Conservation (phyloP, 768 basidiomycete genomes). For the Boletus bicolor region DNA sequence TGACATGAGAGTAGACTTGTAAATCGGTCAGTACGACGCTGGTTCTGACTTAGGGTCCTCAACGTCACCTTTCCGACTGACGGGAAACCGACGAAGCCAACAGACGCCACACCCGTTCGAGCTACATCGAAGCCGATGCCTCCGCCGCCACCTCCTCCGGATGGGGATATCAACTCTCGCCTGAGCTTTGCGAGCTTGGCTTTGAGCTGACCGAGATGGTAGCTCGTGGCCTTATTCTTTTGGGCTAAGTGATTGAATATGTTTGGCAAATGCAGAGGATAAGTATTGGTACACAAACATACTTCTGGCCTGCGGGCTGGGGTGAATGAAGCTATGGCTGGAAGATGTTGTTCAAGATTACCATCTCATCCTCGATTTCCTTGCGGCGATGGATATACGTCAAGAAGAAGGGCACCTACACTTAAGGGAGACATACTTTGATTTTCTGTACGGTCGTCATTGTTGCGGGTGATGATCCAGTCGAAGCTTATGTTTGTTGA, state of each 20-base stretch:
- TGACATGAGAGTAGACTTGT: slow-evolving; percentile 88
- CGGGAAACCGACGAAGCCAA: slow-evolving; percentile 89
- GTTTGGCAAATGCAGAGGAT: slow-evolving; percentile 10
- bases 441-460: slow-evolving; percentile 94
- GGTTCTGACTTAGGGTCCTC: slow-evolving; percentile 4
- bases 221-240: slow-evolving; percentile 95
- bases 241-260: slow-evolving; percentile 55
- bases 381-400: slow-evolving; percentile 28
- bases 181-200: slow-evolving; percentile 97
- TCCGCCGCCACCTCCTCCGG: slow-evolving; percentile 75
- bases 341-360: slow-evolving; percentile 36
- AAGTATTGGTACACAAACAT: slow-evolving; percentile 31
- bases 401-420: slow-evolving; percentile 18
- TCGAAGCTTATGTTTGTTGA: not conserved
- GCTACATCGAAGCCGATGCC: slow-evolving; percentile 98
- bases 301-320: slow-evolving; percentile 69
- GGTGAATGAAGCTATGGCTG: slow-evolving; percentile 27
- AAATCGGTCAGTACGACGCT: not conserved
- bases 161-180: slow-evolving; percentile 84
- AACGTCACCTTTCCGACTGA: slow-evolving; percentile 84
- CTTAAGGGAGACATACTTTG: slow-evolving; percentile 46
- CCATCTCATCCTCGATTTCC: slow-evolving; percentile 99
- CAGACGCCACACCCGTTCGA: slow-evolving; percentile 94
- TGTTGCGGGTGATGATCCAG: slow-evolving; percentile 1
- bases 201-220: slow-evolving; percentile 94